A percentile compares a stretch with the other conserved stretches of the same genome.
These are phyloP conservation scores for Lentinula novae-zelandiae DNA, from an alignment of 1,284 basidiomycete genomes.

Conservation along the genomic window DNA sequence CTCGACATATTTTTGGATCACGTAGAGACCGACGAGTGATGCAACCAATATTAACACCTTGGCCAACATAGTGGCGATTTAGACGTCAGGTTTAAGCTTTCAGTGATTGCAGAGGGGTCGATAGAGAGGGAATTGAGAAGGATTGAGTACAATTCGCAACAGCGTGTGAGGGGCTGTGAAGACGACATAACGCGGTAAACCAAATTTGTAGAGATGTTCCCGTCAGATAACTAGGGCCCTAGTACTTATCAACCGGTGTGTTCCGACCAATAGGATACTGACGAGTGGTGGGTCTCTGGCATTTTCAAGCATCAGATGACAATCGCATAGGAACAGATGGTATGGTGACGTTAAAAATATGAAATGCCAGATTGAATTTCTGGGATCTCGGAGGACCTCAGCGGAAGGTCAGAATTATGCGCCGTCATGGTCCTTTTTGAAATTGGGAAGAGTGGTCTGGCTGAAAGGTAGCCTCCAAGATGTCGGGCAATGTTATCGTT, in stretches of 20 bases:
- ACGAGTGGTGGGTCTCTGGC: no score
- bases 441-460: no score
- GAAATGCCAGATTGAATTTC: no score
- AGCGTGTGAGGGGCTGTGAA: neutral
- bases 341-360: no score
- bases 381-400: neutral
- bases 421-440: no score
- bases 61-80: neutral
- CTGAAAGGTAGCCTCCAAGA: no score
- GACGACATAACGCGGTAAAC: neutral
- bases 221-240: neutral
- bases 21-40: neutral
- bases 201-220: neutral
- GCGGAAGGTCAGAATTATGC: neutral
- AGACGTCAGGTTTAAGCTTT: neutral
- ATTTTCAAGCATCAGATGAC: no score
- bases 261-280: no score
- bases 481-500: no score
- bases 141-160: neutral
- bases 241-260: no score
- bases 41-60: neutral
- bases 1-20: slow-evolving; percentile 2
- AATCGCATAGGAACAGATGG: no score
- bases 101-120: neutral
- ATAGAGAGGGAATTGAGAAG: no score